Evolutionary conservation across 2,329 filamentous ascomycete genomes (phyloP).

Genomic region (Dothistroma pini): DNA sequence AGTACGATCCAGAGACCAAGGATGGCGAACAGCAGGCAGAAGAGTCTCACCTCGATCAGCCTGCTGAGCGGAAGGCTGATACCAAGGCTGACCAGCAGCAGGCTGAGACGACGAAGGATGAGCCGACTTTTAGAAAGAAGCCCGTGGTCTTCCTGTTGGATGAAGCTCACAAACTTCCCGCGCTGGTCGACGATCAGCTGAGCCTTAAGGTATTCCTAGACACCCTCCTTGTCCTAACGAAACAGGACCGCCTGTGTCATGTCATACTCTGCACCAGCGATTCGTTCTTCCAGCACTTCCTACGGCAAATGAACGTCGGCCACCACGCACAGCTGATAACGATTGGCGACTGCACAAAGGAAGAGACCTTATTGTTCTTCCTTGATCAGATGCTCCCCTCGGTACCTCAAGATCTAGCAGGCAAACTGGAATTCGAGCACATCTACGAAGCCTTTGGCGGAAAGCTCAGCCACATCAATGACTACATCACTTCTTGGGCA

Average conservation of each 20-base stretch:
- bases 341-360: slow-evolving; percentile 18
- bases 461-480: slow-evolving; percentile 19
- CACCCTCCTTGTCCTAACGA: slow-evolving; percentile 20
- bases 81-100: background rate
- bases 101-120: slow-evolving; percentile 1
- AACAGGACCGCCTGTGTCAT: slow-evolving; percentile 20
- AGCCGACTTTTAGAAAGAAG: slow-evolving; percentile 14
- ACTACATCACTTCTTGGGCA: slow-evolving; percentile 20
- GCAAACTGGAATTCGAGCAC: slow-evolving; percentile 16
- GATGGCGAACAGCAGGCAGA: slow-evolving; percentile 1
- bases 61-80: background rate
- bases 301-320: slow-evolving; percentile 21
- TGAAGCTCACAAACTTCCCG: slow-evolving; percentile 19
- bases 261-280: slow-evolving; percentile 21
- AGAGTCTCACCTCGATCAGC: background rate
- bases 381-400: slow-evolving; percentile 11
- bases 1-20: slow-evolving; percentile 13
- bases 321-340: slow-evolving; percentile 21
- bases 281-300: slow-evolving; percentile 22
- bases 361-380: slow-evolving; percentile 17
- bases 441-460: slow-evolving; percentile 21
- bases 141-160: slow-evolving; percentile 20
- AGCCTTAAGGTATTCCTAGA: slow-evolving; percentile 22
- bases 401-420: slow-evolving; percentile 11
- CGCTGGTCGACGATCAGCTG: slow-evolving; percentile 16